Percentiles rank a stretch among this genome's conserved stretches.
These are phyloP conservation scores for Laburnicola sp. DNA, from an alignment of 2,329 filamentous ascomycete species.

Conservation along the genomic window DNA sequence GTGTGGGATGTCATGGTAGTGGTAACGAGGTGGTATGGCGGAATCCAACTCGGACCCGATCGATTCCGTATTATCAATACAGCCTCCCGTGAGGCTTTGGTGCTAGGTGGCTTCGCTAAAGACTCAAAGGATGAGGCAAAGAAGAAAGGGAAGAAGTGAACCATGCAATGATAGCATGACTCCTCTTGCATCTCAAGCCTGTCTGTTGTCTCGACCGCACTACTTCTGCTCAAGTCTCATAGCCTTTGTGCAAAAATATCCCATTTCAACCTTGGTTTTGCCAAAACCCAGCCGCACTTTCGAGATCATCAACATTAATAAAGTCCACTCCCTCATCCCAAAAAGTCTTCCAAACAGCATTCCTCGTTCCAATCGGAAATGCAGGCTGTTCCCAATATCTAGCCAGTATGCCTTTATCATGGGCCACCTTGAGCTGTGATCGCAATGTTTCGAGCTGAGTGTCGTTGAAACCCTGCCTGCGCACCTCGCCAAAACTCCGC, in stretches of 20 bases:
- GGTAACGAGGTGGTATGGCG: conserved; percentile 94
- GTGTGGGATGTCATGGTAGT: conserved; percentile 92
- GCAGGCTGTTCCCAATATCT: conserved; percentile 66
- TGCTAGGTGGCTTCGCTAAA: conserved; percentile 71
- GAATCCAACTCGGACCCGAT: conserved; percentile 83
- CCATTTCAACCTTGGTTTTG: conserved; percentile 33
- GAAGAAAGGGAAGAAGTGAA: conserved; percentile 41
- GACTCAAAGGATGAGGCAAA: conserved; percentile 50
- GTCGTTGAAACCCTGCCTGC: conserved; percentile 44
- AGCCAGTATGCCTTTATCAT: conserved; percentile 60
- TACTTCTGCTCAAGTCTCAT: too few relatives aligned
- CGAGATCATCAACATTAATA: conserved; percentile 66
- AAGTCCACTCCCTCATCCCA: conserved; percentile 62
- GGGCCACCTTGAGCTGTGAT: conserved; percentile 57
- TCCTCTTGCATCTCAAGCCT: neutral
- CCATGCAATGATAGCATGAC: neutral
- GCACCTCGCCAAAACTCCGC: conserved; percentile 47
- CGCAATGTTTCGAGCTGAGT: conserved; percentile 57
- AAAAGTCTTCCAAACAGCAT: conserved; percentile 57
- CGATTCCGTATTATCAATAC: conserved; percentile 89
- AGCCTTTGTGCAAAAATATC: too few relatives aligned
- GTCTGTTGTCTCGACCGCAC: too few relatives aligned
- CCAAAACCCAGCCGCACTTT: conserved; percentile 51
- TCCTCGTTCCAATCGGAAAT: conserved; percentile 58
- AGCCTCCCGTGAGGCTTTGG: conserved; percentile 79